Evolutionary conservation across 441 rosid species (phyloP).

Genomic region (Biscutella auriculata): DNA sequence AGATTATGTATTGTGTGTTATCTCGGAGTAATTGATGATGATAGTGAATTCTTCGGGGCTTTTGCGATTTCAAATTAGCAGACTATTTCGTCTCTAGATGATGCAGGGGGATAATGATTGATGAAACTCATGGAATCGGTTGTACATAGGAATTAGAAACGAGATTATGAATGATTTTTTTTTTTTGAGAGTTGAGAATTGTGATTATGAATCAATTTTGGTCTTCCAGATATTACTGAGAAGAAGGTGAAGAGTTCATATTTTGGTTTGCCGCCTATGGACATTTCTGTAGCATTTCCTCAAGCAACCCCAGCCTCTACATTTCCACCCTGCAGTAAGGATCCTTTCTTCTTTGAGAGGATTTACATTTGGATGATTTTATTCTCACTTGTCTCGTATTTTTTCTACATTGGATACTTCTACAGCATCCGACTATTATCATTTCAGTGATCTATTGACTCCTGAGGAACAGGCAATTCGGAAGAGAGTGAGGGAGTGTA

Average conservation of each 20-base stretch:
- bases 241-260: slow-evolving; percentile 48
- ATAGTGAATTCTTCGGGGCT: neutral
- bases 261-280: slow-evolving; percentile 58
- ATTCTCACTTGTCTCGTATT: neutral
- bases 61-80: neutral
- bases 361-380: neutral
- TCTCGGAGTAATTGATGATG: neutral
- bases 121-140: neutral
- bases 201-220: neutral
- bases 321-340: slow-evolving; percentile 72
- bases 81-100: neutral
- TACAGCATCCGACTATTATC: slow-evolving; percentile 78
- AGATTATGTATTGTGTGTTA: neutral
- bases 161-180: neutral
- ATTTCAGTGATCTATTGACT: slow-evolving; percentile 60
- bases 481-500: slow-evolving; percentile 55
- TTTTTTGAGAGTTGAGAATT: neutral
- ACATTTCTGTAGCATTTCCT: slow-evolving; percentile 74
- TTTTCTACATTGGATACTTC: neutral
- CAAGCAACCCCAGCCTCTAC: slow-evolving; percentile 83
- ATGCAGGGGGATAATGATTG: neutral
- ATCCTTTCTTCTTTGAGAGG: neutral
- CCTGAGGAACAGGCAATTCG: slow-evolving; percentile 60
- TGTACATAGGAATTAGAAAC: neutral
- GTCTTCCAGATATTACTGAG: slow-evolving; percentile 28